Evolutionary conservation across 345 rosid genomes (phyloP).

Genomic region (Populus deltoides): DNA sequence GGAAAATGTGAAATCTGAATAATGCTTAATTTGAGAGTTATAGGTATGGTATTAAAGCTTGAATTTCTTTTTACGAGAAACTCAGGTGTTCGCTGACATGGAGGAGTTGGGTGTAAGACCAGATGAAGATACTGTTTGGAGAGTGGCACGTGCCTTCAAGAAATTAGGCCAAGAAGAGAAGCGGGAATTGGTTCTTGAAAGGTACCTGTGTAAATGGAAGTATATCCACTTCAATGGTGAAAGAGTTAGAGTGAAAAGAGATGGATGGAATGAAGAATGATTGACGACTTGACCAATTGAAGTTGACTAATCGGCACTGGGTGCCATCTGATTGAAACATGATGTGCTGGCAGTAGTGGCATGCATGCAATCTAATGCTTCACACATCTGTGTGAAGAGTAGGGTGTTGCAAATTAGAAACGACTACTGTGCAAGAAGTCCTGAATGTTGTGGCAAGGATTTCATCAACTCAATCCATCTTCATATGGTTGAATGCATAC

Average conservation of each 20-base stretch:
- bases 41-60: background rate
- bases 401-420: too few relatives aligned
- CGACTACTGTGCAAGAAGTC: too few relatives aligned
- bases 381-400: too few relatives aligned
- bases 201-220: conserved; percentile 62
- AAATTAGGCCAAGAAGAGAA: conserved; percentile 62
- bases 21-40: too few relatives aligned
- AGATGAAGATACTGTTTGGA: conserved; percentile 67
- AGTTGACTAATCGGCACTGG: background rate
- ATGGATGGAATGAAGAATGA: conserved; percentile 29
- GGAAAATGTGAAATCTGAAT: too few relatives aligned
- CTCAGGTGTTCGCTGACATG: conserved; percentile 87
- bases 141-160: conserved; percentile 60
- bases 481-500: too few relatives aligned
- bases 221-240: conserved; percentile 80
- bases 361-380: too few relatives aligned
- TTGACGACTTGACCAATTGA: conserved; percentile 6
- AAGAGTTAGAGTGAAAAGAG: conserved; percentile 65
- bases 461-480: too few relatives aligned
- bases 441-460: too few relatives aligned
- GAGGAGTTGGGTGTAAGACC: conserved; percentile 81
- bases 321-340: too few relatives aligned
- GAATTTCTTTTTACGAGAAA: conserved; percentile 4
- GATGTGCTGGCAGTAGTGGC: too few relatives aligned
- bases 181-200: conserved; percentile 49